A percentile compares a stretch with the other conserved stretches of the same genome.
These are phyloP conservation scores for Penicillium hordei DNA, from an alignment of 2,329 filamentous ascomycete genomes.

Conservation along the genomic window DNA sequence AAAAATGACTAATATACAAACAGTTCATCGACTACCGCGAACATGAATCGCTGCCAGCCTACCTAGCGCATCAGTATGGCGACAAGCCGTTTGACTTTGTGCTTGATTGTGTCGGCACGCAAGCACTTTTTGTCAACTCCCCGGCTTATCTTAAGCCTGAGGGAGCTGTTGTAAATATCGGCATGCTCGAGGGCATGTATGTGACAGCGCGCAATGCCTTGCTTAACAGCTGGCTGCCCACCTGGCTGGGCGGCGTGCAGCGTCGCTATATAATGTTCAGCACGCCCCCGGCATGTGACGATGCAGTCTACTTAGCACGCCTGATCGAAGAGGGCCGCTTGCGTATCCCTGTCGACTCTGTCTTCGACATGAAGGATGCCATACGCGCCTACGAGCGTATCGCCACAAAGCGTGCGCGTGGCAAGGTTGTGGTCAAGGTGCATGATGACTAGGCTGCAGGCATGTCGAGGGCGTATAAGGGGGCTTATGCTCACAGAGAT, in stretches of 20 bases:
- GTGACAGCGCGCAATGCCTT: background rate
- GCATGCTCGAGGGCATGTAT: background rate
- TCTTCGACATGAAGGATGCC: conserved; percentile 15
- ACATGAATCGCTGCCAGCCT: conserved; percentile 11
- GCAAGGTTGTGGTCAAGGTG: conserved; percentile 19
- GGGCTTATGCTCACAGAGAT: background rate
- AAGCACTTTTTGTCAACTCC: conserved; percentile 20
- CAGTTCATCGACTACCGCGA: conserved; percentile 17
- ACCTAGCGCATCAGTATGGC: conserved; percentile 13
- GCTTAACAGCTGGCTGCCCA: conserved; percentile 8
- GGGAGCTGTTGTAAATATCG: conserved; percentile 15
- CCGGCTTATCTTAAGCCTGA: conserved; percentile 16
- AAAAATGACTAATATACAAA: background rate
- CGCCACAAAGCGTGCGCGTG: conserved; percentile 14
- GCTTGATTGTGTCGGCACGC: conserved; percentile 22
- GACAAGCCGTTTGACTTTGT: conserved; percentile 21
- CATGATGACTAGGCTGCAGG: background rate
- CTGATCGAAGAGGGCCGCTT: conserved; percentile 12
- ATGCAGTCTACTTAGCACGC: conserved; percentile 7
- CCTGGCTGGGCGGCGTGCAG: conserved; percentile 16
- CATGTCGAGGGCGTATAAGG: background rate
- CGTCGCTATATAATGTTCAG: conserved; percentile 18
- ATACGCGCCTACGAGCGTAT: conserved; percentile 14
- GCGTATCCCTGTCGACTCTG: conserved; percentile 14
- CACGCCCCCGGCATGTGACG: conserved; percentile 10